Conservation (phyloP, 1,284 basidiomycete species). For the Ceratobasidium sp. region DNA sequence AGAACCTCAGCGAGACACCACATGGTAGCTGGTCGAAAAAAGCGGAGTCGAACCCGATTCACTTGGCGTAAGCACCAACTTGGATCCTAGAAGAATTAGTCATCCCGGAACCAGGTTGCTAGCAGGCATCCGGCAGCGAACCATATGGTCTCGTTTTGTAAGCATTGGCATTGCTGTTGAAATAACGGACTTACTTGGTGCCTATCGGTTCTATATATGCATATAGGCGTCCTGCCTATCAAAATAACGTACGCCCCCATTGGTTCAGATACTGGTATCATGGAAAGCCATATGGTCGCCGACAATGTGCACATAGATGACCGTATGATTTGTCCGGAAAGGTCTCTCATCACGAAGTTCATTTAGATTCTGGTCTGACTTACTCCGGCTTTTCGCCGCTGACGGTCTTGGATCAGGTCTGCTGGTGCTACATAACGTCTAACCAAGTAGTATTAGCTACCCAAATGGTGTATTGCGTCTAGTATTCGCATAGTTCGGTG, state of each 20-base stretch:
- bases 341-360: conserved; percentile 16
- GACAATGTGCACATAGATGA: not conserved
- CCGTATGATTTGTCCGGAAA: not conserved
- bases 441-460: not conserved
- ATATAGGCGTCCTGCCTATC: not conserved
- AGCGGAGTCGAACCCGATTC: not conserved
- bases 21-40: not conserved
- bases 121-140: not conserved
- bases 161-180: not conserved
- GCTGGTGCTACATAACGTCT: not conserved
- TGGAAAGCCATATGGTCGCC: conserved; percentile 9
- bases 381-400: not conserved
- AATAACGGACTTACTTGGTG: not conserved
- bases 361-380: not conserved
- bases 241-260: no score
- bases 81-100: conserved; percentile 14
- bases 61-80: not conserved
- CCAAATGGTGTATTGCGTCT: no score
- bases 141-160: not conserved
- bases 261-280: no score
- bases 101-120: not conserved
- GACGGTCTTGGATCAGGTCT: not conserved
- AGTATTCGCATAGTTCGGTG: no score
- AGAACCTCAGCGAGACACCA: not conserved
- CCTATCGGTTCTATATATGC: not conserved